Evolutionary conservation across 225 moss, liverwort and hornwort species (phyloP), one percentile per base, ranked within the genome.

Genomic region (Asterella californica): DNA sequence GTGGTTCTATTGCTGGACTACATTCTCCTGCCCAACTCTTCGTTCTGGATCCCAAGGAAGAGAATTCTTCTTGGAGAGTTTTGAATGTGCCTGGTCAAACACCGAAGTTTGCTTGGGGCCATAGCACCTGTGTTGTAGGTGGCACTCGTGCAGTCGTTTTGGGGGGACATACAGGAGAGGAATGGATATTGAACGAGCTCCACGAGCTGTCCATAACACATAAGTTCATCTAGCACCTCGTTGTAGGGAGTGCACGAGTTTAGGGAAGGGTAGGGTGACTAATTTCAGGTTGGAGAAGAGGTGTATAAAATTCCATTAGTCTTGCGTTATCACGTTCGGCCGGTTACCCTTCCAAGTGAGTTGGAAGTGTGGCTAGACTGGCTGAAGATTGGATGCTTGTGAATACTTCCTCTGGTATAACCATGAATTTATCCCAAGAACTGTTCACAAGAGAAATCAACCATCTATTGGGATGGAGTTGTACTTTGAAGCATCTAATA

Each of bases 141-240:
- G 88, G 88, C 42, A 88, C 85, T 78, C 84, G 88, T 67, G 88
- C 88, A 66, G 85, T 88, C 60, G 88, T 88, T 9, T 75, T 88
- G 37, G 88, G 88, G 42, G 88, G 88, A 52, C 85, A 88, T 50
- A 88, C 85, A 54, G 85, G 88, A 22, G 85, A 88, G 49, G 85
- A 88, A 54, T 88, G 85, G 88, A 88, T 88, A 69, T 53, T 88
- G 67, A 88, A 88, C 76, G 88, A 88, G 79, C 88, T 88, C 73
- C 85, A 88, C 46, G 88, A 88, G 80, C 81, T 88, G 54, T 88
- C 85, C 49, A 78, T 88, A 72, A 82, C 88, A 63, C 85, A 81
- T 72, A 54, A 60, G 45, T 54, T 82, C 38, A 75, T 82, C 25
- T 83, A 86, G 78, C 47, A 36, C 59, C 53, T 78, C 32, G 22